A percentile compares a stretch with the other conserved stretches of the same genome.
Evolutionary conservation across 2,329 filamentous ascomycete genomes (phyloP).

Genomic region (Fusarium annulatum): DNA sequence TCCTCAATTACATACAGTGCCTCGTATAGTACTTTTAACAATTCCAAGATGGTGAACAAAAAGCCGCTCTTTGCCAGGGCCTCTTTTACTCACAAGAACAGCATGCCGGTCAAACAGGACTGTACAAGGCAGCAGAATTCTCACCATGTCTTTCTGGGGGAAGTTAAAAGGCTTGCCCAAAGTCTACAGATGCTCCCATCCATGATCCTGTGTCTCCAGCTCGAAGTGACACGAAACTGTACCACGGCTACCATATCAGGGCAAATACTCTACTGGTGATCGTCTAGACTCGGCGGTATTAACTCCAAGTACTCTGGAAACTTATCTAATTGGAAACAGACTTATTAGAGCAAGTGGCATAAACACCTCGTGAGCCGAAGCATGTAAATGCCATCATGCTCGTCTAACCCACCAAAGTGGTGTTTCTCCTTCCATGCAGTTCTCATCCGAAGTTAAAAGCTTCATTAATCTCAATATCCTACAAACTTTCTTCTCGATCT

Average conservation of each 20-base stretch:
- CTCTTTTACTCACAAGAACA: not conserved
- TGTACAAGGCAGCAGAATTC: not conserved
- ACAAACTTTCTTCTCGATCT: not conserved
- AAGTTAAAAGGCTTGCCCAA: not conserved
- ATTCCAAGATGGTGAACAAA: not conserved
- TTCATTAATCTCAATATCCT: not conserved
- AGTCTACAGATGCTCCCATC: not conserved
- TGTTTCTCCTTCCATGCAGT: no score
- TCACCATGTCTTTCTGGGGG: not conserved
- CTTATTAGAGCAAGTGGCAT: not conserved
- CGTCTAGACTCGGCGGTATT: no score
- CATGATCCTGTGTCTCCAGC: not conserved
- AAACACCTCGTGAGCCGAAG: not conserved
- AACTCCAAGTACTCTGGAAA: not conserved
- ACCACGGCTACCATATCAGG: not conserved
- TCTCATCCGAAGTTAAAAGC: not conserved
- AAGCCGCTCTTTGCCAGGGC: not conserved
- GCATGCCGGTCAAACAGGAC: not conserved
- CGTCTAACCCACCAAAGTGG: not conserved
- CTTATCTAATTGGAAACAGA: no score
- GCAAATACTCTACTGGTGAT: not conserved
- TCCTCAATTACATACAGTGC: accelerated
- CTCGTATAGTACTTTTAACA: not conserved
- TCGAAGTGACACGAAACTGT: not conserved
- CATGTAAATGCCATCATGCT: not conserved